Evolutionary conservation across 2,329 filamentous ascomycete species (phyloP), one percentile per base, ranked within the genome.

Genomic region (Lojkania enalia): DNA sequence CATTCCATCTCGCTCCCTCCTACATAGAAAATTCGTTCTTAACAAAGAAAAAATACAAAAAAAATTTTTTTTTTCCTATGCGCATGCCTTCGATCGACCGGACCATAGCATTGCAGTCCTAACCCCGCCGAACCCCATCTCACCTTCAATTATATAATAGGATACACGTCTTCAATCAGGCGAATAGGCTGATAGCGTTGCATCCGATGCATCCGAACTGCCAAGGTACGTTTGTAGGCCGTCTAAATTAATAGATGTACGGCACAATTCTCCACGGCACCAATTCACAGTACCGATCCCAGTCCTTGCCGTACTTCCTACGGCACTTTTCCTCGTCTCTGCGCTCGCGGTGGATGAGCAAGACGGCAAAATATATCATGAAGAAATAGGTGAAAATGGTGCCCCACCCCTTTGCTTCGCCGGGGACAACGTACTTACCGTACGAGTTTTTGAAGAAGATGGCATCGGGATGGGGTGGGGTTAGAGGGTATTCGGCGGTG

Each of bases 351-450:
- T 96, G 92, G 42, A 96, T 76, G 9, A 97, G 78, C 51, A 97
- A 73, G 11, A 95, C 74, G 3, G 85, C 90, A 74, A 97, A 96
- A 75, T 96, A 97, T 5, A 95, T 61, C 57, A 96, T 79, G 74
- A 95, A 97, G 67, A 96, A 96, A 75, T 96, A 97, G 0, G 91
- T 96, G 55, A 96, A 82, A 35, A 91, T 75, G 72, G 91, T 90
- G 35, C 87, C 90, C 82, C 87, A 95, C 16, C 90, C 91, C 57
- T 80, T 82, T 21, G 88, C 85, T 19, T 84, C 83, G 25, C 85
- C 87, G 42, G 84, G 85, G 12, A 90, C 77, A 2, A 90, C 79
- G 58, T 85, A 81, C 11, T 81, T 79, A 19, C 82, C 81, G 49
- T 84, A 81, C 5, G 71, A 65, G 69, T 82, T 78, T 25, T 72